Evolutionary conservation across 441 rosid species (phyloP).

Genomic region (Erodium texanum): DNA sequence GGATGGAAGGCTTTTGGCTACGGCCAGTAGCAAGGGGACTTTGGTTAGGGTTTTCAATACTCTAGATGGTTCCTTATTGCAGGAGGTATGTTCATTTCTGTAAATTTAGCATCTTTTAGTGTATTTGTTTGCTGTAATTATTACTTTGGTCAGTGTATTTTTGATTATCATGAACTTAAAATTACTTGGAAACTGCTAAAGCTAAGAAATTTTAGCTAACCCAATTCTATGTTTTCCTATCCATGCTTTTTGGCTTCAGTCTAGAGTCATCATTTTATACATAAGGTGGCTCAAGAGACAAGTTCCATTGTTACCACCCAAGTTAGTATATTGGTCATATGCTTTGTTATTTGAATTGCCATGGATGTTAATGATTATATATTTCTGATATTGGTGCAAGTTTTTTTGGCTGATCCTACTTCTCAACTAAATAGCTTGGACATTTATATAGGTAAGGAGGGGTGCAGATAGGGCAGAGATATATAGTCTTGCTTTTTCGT

Average conservation of each 20-base stretch:
- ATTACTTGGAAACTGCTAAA: not conserved
- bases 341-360: not conserved
- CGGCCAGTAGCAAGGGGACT: conserved; percentile 83
- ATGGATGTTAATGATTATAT: not conserved
- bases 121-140: not conserved
- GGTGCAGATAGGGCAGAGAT: conserved; percentile 86
- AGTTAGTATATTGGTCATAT: not conserved
- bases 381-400: not conserved
- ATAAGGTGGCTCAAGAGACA: not conserved
- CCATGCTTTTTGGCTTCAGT: too few species aligned
- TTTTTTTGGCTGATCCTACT: not conserved
- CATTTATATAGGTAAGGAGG: conserved; percentile 53
- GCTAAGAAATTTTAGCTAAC: not conserved
- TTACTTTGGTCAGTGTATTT: too few species aligned
- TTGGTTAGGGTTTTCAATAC: conserved; percentile 86
- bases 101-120: not conserved
- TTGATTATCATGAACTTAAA: not conserved
- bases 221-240: not conserved
- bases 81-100: conserved; percentile 47
- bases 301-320: not conserved
- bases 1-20: conserved; percentile 89
- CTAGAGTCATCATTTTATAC: not conserved
- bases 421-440: conserved; percentile 9
- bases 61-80: conserved; percentile 76
- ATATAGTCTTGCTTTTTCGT: conserved; percentile 64